Evolutionary conservation across 2,329 filamentous ascomycete genomes (phyloP).

Genomic region (Ophiostoma australiae): DNA sequence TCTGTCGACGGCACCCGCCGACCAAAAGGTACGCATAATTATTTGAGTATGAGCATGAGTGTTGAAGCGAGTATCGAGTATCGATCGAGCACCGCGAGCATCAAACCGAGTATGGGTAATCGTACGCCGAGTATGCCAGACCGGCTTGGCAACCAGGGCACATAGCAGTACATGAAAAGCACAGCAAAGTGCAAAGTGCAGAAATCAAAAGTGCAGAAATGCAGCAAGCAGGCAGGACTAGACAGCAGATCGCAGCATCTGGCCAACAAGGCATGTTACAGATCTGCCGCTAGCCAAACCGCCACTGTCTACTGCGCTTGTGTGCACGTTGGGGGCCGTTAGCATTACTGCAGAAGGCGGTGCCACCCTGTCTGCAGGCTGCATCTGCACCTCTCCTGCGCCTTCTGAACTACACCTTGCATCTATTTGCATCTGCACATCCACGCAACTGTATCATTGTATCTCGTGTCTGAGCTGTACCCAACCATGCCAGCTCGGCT

Average conservation of each 20-base stretch:
- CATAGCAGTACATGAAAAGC: not conserved
- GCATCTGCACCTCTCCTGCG: not conserved
- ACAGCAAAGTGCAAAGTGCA: not conserved
- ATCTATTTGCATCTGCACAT: not conserved
- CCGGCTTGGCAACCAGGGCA: not conserved
- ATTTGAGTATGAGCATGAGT: not conserved
- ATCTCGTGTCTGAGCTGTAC: not conserved
- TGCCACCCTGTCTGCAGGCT: not conserved
- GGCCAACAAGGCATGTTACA: not conserved
- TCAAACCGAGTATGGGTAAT: not conserved
- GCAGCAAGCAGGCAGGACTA: not conserved
- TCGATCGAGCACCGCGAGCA: not conserved
- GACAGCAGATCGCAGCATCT: not conserved
- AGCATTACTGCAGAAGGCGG: not conserved
- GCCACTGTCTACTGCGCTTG: not conserved
- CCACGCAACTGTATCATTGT: not conserved
- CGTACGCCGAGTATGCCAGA: not conserved
- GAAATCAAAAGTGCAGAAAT: not conserved
- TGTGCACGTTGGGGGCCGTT: not conserved
- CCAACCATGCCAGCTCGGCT: not conserved
- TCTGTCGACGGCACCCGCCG: constrained; percentile 76
- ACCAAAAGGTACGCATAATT: constrained; percentile 90
- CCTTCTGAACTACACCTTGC: not conserved
- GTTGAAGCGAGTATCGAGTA: not conserved
- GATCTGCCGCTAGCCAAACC: not conserved